Conservation (phyloP, 257 asterid genomes). For the Scutellaria baicalensis region DNA sequence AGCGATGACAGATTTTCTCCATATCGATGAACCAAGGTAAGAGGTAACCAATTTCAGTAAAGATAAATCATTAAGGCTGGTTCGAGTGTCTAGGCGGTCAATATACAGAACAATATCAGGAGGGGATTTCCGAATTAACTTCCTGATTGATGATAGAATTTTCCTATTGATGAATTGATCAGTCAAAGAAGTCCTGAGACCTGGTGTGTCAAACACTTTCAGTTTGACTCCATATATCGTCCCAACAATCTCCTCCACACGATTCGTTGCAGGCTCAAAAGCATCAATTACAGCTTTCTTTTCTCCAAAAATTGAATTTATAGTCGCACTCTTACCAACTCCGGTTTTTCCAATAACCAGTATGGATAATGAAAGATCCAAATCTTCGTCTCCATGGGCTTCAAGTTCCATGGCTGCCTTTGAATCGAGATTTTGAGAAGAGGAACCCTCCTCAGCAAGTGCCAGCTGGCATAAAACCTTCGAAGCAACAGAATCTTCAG, state of each 20-base stretch:
- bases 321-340: constrained; percentile 93
- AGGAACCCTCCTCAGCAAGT: constrained; percentile 29
- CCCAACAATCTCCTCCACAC: constrained; percentile 48
- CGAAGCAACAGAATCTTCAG: constrained; percentile 40
- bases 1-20: constrained; percentile 50
- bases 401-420: constrained; percentile 35
- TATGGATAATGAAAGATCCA: constrained; percentile 35
- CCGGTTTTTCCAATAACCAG: constrained; percentile 87
- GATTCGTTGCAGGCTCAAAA: constrained; percentile 56
- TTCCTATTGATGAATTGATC: constrained; percentile 51
- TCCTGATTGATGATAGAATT: constrained; percentile 49
- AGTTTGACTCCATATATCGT: constrained; percentile 44
- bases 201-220: constrained; percentile 82
- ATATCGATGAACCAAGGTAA: constrained; percentile 63
- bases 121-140: constrained; percentile 37
- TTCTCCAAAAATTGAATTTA: constrained; percentile 73
- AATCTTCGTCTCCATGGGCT: constrained; percentile 25
- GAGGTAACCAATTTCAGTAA: constrained; percentile 40
- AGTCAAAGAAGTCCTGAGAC: constrained; percentile 41
- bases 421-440: constrained; percentile 27
- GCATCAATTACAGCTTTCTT: constrained; percentile 38
- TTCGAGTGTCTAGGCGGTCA: constrained; percentile 60
- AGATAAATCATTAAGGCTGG: constrained; percentile 43
- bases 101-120: constrained; percentile 77
- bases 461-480: constrained; percentile 35